phyloP scores from a whole-genome alignment of 176 grass and related monocot genomes.

The Zea luxurians region DNA sequence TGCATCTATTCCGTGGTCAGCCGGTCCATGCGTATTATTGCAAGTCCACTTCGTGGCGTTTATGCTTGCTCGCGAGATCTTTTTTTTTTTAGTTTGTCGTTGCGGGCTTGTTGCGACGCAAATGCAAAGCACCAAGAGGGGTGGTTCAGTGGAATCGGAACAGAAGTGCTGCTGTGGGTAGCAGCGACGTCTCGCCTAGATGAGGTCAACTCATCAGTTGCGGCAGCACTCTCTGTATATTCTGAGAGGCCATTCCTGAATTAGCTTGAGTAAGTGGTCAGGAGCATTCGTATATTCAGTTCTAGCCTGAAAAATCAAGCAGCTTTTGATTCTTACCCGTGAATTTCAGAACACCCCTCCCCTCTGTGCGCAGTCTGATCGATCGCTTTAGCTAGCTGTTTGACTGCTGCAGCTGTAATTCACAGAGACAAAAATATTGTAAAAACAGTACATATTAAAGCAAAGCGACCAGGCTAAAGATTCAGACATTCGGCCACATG shows the following conservation, averaged over 20 bases:
- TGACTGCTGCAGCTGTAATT: too few relatives aligned
- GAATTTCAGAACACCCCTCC: neutral
- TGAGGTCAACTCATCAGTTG: constrained; percentile 22
- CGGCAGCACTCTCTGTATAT: neutral
- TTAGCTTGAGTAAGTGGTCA: neutral
- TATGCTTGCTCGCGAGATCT: neutral
- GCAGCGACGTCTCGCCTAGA: too few relatives aligned
- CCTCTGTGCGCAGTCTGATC: too few relatives aligned
- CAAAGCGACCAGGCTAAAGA: too few relatives aligned
- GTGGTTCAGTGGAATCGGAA: constrained; percentile 22
- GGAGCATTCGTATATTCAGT: neutral
- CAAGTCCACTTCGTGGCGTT: constrained; percentile 28
- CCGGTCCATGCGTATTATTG: constrained; percentile 19
- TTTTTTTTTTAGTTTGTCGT: neutral
- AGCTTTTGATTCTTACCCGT: neutral
- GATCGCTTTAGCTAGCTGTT: too few relatives aligned
- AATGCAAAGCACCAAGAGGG: neutral
- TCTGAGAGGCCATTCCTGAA: neutral
- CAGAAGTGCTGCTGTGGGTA: neutral
- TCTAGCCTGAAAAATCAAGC: neutral
- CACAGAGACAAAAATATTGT: too few relatives aligned
- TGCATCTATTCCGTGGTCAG: constrained; percentile 39
- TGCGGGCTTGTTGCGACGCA: neutral
- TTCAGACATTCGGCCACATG: constrained; percentile 5
- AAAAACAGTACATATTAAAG: too few relatives aligned